These are phyloP conservation scores for Colletotrichum musae DNA, from an alignment of 2,329 filamentous ascomycete genomes.

Conservation along the genomic window DNA sequence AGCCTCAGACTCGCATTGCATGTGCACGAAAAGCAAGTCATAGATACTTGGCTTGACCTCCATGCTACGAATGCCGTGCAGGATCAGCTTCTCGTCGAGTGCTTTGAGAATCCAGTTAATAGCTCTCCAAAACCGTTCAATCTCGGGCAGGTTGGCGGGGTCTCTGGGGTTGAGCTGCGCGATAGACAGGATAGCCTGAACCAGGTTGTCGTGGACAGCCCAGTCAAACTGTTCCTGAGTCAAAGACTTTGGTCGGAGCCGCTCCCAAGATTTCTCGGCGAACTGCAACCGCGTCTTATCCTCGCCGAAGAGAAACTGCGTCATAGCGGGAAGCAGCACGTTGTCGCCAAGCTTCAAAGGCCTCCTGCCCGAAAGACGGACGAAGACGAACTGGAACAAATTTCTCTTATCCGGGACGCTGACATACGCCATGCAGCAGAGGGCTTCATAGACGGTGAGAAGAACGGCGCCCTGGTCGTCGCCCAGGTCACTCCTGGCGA, in stretches of 20 bases:
- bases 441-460: slow-evolving; percentile 87
- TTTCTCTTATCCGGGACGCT: slow-evolving; percentile 64
- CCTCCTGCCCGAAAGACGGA: slow-evolving; percentile 82
- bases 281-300: slow-evolving; percentile 76
- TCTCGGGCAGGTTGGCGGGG: slow-evolving; percentile 57
- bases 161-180: slow-evolving; percentile 62
- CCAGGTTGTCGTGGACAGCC: slow-evolving; percentile 83
- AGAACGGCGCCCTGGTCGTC: slow-evolving; percentile 72
- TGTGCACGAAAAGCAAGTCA: slow-evolving; percentile 70
- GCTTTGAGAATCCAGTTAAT: slow-evolving; percentile 81
- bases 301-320: slow-evolving; percentile 85
- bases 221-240: slow-evolving; percentile 86
- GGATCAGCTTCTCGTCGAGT: slow-evolving; percentile 81
- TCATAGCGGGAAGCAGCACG: slow-evolving; percentile 84
- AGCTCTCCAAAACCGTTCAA: slow-evolving; percentile 85
- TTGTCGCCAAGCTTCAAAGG: slow-evolving; percentile 82
- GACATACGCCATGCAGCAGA: slow-evolving; percentile 88
- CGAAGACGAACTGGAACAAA: slow-evolving; percentile 87
- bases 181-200: slow-evolving; percentile 75
- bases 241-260: slow-evolving; percentile 72
- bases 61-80: slow-evolving; percentile 83
- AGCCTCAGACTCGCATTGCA: slow-evolving; percentile 65
- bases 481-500: slow-evolving; percentile 63
- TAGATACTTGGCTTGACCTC: slow-evolving; percentile 83
- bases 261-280: slow-evolving; percentile 78